phyloP scores from a whole-genome alignment of 176 grass and related monocot species.

The Carex kokanica region DNA sequence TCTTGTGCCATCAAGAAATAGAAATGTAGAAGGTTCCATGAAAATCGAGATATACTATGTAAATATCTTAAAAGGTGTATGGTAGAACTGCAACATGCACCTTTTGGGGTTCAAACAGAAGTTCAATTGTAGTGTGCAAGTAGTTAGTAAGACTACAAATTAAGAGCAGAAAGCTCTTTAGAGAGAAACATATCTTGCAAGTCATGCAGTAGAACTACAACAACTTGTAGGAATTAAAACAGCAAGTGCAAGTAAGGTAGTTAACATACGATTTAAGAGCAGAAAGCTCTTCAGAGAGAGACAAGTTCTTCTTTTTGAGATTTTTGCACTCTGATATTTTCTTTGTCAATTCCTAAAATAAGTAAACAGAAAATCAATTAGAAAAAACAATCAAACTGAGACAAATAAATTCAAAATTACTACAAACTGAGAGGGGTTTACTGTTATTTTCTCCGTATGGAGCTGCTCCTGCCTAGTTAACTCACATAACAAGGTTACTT shows the following conservation, averaged over 20 bases:
- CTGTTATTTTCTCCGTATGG: constrained; percentile 52
- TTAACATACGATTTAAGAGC: constrained; percentile 64
- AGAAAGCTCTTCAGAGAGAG: constrained; percentile 71
- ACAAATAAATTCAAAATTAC: neutral
- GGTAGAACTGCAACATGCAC: neutral
- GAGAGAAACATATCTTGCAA: constrained; percentile 37
- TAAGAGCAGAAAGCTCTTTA: constrained; percentile 61
- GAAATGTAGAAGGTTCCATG: neutral
- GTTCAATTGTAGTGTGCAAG: neutral
- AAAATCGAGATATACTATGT: neutral
- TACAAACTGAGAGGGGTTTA: constrained; percentile 5
- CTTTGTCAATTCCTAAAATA: constrained; percentile 58
- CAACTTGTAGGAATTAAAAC: neutral
- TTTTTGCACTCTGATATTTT: constrained; percentile 58
- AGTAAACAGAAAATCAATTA: constrained; percentile 14
- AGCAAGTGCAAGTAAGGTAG: neutral
- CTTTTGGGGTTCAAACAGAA: neutral
- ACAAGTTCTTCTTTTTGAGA: constrained; percentile 69
- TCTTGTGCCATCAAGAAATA: neutral
- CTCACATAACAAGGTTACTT: constrained; percentile 31
- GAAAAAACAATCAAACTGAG: neutral
- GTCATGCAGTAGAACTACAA: neutral
- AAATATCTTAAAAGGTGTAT: neutral
- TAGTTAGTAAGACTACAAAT: constrained; percentile 39
- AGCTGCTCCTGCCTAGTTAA: constrained; percentile 57